Conservation (phyloP, 805 yeast species). For the Spathaspora hagerdaliae region DNA sequence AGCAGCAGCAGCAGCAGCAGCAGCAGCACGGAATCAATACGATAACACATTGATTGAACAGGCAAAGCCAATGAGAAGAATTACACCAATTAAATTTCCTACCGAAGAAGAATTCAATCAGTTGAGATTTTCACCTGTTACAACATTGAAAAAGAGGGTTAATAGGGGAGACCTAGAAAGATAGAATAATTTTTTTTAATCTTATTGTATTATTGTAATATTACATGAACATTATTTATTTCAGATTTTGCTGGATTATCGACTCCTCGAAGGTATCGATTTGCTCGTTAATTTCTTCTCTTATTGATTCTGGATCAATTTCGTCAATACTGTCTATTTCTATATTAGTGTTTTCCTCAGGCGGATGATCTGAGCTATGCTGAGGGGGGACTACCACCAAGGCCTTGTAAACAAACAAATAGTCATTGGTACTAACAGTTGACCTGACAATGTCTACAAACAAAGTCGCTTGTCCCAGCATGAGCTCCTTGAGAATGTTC, state of each 20-base stretch:
- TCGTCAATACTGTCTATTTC: no score
- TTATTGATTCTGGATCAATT: no score
- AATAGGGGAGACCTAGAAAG: conserved; percentile 2
- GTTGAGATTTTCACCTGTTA: conserved; percentile 28
- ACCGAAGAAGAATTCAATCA: conserved; percentile 20
- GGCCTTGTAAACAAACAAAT: conserved; percentile 23
- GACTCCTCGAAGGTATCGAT: no score
- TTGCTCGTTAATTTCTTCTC: no score
- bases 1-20: conserved; percentile 1
- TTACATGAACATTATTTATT: no score
- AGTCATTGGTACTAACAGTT: conserved; percentile 17
- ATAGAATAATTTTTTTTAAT: background rate
- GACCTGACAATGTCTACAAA: conserved; percentile 13
- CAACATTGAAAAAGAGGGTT: background rate
- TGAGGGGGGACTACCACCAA: no score
- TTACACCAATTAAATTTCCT: conserved; percentile 36
- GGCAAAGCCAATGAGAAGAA: conserved; percentile 30
- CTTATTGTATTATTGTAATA: no score
- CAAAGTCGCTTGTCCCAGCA: conserved; percentile 3
- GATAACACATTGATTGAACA: conserved; percentile 22
- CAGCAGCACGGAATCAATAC: conserved; percentile 4
- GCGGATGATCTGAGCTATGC: no score
- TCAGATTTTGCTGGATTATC: no score
- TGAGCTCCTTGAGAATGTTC: conserved; percentile 9
- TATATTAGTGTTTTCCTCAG: no score